Evolutionary conservation across 148 eudicot species (phyloP).

Genomic region (Spergularia marina): DNA sequence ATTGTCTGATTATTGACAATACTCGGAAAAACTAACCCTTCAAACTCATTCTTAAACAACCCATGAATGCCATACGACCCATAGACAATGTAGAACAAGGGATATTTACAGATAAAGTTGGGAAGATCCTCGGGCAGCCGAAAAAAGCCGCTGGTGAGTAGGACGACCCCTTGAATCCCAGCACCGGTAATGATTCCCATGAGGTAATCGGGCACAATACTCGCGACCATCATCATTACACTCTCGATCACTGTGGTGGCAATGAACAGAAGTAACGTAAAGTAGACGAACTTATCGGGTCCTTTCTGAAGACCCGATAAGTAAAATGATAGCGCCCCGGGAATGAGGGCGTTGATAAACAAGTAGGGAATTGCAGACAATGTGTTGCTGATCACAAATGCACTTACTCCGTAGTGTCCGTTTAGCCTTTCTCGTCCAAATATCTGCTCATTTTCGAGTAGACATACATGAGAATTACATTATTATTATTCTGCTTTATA

Average conservation of each 20-base stretch:
- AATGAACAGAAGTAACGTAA: slow-evolving; percentile 17
- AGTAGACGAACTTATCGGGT: slow-evolving; percentile 33
- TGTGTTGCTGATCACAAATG: slow-evolving; percentile 45
- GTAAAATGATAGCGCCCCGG: slow-evolving; percentile 40
- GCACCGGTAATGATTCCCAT: slow-evolving; percentile 42
- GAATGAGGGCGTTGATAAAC: slow-evolving; percentile 34
- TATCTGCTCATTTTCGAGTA: slow-evolving; percentile 23
- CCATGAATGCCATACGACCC: slow-evolving; percentile 37
- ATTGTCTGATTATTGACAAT: neutral
- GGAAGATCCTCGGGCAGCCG: slow-evolving; percentile 38
- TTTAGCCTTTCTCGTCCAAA: slow-evolving; percentile 44
- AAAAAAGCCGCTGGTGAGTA: slow-evolving; percentile 40
- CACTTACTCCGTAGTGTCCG: slow-evolving; percentile 45
- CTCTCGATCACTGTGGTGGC: slow-evolving; percentile 42
- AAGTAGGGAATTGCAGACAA: slow-evolving; percentile 40
- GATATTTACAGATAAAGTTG: slow-evolving; percentile 35
- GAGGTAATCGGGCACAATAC: slow-evolving; percentile 37
- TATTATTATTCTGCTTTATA: too few species aligned
- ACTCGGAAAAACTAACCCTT: slow-evolving; percentile 30
- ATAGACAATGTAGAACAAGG: slow-evolving; percentile 34
- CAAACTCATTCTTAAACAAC: slow-evolving; percentile 39
- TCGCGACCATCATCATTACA: slow-evolving; percentile 47
- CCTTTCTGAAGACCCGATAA: slow-evolving; percentile 42
- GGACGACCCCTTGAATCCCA: slow-evolving; percentile 43
- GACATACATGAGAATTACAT: too few species aligned